A percentile compares a stretch with the other conserved stretches of the same genome.
Evolutionary conservation across 768 basidiomycete genomes (phyloP).

Genomic region (Kockovaella imperatae): DNA sequence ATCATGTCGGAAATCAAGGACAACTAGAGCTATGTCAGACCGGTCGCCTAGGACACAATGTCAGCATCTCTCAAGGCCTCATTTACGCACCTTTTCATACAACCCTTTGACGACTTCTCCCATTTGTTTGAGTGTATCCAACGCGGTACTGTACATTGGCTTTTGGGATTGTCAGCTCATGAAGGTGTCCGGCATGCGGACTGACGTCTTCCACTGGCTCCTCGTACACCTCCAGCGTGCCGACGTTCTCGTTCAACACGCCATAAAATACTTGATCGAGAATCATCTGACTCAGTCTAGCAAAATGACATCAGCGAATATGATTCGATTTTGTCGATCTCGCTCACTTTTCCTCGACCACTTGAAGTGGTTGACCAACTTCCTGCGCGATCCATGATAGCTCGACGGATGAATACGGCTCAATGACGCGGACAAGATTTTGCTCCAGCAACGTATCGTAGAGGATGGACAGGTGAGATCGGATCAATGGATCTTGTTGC

Average conservation of each 20-base stretch:
- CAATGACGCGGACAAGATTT: conserved; percentile 87
- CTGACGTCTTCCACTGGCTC: conserved; percentile 74
- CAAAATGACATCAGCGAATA: conserved; percentile 1
- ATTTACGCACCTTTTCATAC: conserved; percentile 63
- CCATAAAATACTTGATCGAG: conserved; percentile 88
- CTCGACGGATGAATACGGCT: conserved; percentile 90
- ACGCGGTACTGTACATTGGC: conserved; percentile 81
- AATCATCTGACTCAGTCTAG: conserved; percentile 93
- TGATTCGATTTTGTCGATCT: conserved; percentile 7
- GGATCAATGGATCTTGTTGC: conserved; percentile 89
- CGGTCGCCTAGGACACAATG: no score
- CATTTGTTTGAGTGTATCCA: conserved; percentile 81
- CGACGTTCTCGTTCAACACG: conserved; percentile 91
- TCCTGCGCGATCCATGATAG: conserved; percentile 76
- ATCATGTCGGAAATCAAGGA: no score
- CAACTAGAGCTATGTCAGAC: no score
- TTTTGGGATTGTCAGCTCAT: conserved; percentile 35
- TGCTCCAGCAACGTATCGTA: conserved; percentile 96
- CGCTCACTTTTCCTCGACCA: conserved; percentile 83
- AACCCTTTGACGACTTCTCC: conserved; percentile 89
- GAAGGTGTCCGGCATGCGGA: conserved; percentile 12
- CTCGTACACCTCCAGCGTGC: conserved; percentile 85
- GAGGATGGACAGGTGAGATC: conserved; percentile 82
- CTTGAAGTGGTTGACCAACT: conserved; percentile 78
- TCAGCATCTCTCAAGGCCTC: no score